Conservation (phyloP, 2,329 filamentous ascomycete genomes). For the Akanthomyces muscarius region DNA sequence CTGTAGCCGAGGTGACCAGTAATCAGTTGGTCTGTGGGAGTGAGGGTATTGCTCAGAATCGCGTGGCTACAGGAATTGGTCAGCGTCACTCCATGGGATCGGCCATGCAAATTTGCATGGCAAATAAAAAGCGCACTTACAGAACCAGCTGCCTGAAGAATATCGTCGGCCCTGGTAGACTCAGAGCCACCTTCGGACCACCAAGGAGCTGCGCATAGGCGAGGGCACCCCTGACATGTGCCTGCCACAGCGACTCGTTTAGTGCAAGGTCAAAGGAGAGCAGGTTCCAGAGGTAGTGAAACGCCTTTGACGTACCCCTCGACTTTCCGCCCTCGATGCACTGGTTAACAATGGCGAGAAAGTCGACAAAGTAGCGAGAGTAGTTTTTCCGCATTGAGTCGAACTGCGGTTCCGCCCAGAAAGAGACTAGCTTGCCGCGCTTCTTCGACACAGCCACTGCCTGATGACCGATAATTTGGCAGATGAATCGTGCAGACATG, state of each 20-base stretch:
- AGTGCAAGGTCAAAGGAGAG: background rate
- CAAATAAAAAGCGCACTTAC: background rate
- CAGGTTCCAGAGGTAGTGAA: slow-evolving; percentile 1
- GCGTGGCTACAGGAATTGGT: background rate
- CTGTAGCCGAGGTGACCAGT: background rate
- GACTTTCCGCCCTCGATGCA: background rate
- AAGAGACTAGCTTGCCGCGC: background rate
- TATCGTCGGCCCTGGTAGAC: background rate
- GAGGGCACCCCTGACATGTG: background rate
- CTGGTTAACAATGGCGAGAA: background rate
- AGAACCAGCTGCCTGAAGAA: slow-evolving; percentile 1
- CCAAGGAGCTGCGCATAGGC: background rate
- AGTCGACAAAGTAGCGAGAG: background rate
- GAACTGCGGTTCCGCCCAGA: background rate
- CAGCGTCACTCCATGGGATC: background rate
- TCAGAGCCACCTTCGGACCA: background rate
- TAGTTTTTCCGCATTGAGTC: background rate
- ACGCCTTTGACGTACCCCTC: background rate
- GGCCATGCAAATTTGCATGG: background rate
- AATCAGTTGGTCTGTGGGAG: background rate
- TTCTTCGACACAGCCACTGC: background rate
- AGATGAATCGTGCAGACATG: slow-evolving; percentile 4
- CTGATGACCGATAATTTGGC: background rate
- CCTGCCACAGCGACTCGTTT: background rate
- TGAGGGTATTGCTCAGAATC: background rate